Percentiles rank a stretch among this genome's conserved stretches.
phyloP scores from a whole-genome alignment of 169 alveolate genomes.

The Eimeria praecox region DNA sequence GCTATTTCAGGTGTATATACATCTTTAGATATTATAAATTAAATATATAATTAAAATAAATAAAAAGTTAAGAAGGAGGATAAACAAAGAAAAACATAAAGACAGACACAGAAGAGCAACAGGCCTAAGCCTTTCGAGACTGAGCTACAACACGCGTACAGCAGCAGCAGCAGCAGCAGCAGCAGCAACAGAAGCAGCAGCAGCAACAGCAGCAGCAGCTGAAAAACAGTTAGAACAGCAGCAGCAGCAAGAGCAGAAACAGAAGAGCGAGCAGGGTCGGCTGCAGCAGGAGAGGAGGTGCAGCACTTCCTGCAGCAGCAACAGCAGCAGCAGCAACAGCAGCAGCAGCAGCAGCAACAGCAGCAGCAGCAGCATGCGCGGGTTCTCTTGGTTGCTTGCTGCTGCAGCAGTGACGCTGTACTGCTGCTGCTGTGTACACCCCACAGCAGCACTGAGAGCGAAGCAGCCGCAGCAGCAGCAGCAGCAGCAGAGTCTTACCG shows the following conservation, averaged over 20 bases:
- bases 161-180: constrained; percentile 54
- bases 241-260: no score
- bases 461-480: constrained; percentile 39
- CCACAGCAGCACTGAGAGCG: not conserved
- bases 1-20: no score
- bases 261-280: no score
- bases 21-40: not conserved
- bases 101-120: not conserved
- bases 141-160: no score
- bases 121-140: no score
- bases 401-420: constrained; percentile 7
- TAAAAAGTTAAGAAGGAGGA: not conserved
- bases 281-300: no score
- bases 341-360: constrained; percentile 35
- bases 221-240: not conserved
- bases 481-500: not conserved
- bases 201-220: constrained; percentile 29
- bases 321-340: constrained; percentile 3
- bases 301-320: no score
- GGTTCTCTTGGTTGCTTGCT: no score
- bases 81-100: not conserved
- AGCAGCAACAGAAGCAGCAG: constrained; percentile 29
- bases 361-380: not conserved
- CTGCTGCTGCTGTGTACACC: not conserved
- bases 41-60: not conserved